phyloP scores from a whole-genome alignment of 2,329 filamentous ascomycete genomes.

The Calycina marina region DNA sequence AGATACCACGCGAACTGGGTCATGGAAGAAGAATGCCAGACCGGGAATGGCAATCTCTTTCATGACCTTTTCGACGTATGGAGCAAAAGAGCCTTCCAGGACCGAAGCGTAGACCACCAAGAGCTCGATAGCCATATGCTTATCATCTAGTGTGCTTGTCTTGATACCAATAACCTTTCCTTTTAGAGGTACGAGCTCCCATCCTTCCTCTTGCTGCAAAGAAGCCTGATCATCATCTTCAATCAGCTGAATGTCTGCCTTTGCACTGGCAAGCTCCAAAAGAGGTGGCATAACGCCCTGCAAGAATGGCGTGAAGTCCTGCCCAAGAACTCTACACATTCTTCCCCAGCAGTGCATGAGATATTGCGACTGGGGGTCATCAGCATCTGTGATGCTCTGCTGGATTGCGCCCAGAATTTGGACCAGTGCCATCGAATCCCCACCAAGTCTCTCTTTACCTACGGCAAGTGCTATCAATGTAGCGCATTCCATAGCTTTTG shows the following conservation, averaged over 20 bases:
- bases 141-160: constrained; percentile 92
- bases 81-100: constrained; percentile 81
- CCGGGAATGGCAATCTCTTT: constrained; percentile 91
- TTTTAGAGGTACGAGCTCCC: constrained; percentile 93
- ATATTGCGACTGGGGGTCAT: constrained; percentile 94
- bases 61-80: constrained; percentile 86
- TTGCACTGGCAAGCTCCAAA: constrained; percentile 78
- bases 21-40: constrained; percentile 97
- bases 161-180: constrained; percentile 98
- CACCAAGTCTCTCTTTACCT: constrained; percentile 79
- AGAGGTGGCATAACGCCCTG: constrained; percentile 89
- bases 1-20: constrained; percentile 87
- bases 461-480: constrained; percentile 92
- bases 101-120: constrained; percentile 96
- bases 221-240: constrained; percentile 93
- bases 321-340: constrained; percentile 88
- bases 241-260: constrained; percentile 91
- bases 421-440: constrained; percentile 76
- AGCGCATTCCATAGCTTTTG: constrained; percentile 98
- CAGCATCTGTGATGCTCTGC: constrained; percentile 69
- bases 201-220: constrained; percentile 86
- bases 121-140: constrained; percentile 98
- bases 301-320: constrained; percentile 85
- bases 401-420: constrained; percentile 81
- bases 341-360: constrained; percentile 98